Conservation (phyloP, 2,329 filamentous ascomycete species). For the Ophiostoma ips region DNA sequence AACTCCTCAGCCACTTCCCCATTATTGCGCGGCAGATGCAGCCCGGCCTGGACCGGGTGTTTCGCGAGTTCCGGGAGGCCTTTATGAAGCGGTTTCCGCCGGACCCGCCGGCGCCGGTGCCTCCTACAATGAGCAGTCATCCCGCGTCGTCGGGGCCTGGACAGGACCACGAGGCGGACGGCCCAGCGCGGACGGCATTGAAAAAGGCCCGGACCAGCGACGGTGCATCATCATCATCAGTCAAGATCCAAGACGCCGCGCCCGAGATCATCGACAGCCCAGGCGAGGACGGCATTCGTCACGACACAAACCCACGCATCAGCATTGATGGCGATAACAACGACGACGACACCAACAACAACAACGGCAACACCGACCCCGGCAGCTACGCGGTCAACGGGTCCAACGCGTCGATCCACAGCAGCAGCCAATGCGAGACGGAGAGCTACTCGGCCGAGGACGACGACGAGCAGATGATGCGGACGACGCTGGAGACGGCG, state of each 20-base stretch:
- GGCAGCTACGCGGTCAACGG: neutral
- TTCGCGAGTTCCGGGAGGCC: slow-evolving; percentile 75
- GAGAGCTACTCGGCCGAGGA: slow-evolving; percentile 58
- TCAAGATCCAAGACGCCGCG: slow-evolving; percentile 20
- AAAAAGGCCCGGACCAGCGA: slow-evolving; percentile 42
- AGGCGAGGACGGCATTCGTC: neutral
- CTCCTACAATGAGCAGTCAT: too few relatives aligned
- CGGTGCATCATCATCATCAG: slow-evolving; percentile 18
- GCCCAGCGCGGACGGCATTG: slow-evolving; percentile 40
- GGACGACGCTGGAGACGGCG: slow-evolving; percentile 76
- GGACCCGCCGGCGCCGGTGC: neutral
- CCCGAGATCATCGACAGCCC: neutral
- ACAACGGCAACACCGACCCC: neutral
- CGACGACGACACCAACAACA: neutral
- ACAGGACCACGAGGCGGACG: slow-evolving; percentile 43
- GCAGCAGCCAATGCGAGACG: slow-evolving; percentile 20
- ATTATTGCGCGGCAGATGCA: slow-evolving; percentile 97
- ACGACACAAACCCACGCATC: neutral
- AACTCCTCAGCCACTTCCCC: slow-evolving; percentile 80
- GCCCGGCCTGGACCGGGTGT: slow-evolving; percentile 72
- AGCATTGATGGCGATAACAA: neutral
- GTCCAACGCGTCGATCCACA: slow-evolving; percentile 4
- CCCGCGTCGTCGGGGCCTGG: too few relatives aligned
- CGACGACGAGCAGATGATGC: slow-evolving; percentile 84
- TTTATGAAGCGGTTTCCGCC: slow-evolving; percentile 68